Base-by-base conservation (phyloP, 2,329 filamentous ascomycete genomes). In the Pseudophaeomoniella oleicola region DNA sequence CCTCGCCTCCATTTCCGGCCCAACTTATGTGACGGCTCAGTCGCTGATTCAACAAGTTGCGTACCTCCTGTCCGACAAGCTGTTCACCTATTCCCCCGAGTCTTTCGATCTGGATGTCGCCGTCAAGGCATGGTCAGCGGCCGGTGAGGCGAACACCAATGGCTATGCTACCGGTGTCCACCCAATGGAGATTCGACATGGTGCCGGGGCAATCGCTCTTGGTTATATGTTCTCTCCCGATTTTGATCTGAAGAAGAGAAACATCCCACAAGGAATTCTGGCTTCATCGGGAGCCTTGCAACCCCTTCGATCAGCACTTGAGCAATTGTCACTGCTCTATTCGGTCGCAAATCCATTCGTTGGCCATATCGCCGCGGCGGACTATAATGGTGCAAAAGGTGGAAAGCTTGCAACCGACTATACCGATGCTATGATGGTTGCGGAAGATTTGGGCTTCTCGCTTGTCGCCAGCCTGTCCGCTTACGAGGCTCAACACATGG, bases 171-270 rank as follows among this genome's bases (percentile, higher is more conserved):
- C 90, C 34, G 67, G 75, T 11, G 75, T 96, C 33, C 70, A 87
- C 42, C 64, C 81, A 16, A 75, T 94, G 52, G 81, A 98, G 66
- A 92, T 87, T 31, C 74, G 90, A 37, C 75, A 81, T 39, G 90
- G 90, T 40, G 90, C 90, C 37, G 90, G 88, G 38, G 78, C 82
- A 45, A 81, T 96, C 53, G 86, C 90, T 15, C 72, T 98, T 34
- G 90, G 90, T 39, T 98, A 98, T 63, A 83, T 96, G 57, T 98
- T 96, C 69, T 94, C 87, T 42, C 84, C 85, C 52, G 90, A 98
- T 62, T 94, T 94, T 52, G 87, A 96, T 57, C 61, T 94, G 51
- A 76, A 73, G 65, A 94, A 90, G 70, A 78, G 87, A 47, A 78
- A 90, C 54, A 78, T 94, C 40, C 88, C 90, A 2, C 90, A 98